phyloP scores from a whole-genome alignment of 805 yeast genomes.

The Brettanomyces custersianus region DNA sequence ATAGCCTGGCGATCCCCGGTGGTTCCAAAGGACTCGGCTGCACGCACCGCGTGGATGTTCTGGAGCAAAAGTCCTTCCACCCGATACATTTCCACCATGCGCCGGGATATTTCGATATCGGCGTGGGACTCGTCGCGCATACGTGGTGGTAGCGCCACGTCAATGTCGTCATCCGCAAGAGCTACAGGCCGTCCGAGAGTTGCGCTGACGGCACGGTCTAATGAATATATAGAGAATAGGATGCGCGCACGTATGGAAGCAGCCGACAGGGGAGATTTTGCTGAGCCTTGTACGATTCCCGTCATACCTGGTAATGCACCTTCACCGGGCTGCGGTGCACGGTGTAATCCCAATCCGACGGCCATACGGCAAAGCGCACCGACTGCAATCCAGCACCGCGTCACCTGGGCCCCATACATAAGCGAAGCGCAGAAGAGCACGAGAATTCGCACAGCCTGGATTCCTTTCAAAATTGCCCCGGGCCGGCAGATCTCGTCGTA shows the following conservation, averaged over 20 bases:
- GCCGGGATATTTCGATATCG: slow-evolving; percentile 30
- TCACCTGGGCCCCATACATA: background rate
- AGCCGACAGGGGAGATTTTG: no score
- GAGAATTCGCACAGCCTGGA: background rate
- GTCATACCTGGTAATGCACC: no score
- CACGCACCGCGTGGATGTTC: slow-evolving; percentile 36
- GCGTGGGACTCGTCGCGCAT: slow-evolving; percentile 30
- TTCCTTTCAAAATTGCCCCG: background rate
- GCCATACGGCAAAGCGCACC: slow-evolving; percentile 43
- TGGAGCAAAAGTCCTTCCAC: slow-evolving; percentile 39
- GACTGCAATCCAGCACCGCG: slow-evolving; percentile 24
- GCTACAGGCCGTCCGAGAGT: slow-evolving; percentile 21
- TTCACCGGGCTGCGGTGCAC: slow-evolving; percentile 14
- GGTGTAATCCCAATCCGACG: slow-evolving; percentile 19
- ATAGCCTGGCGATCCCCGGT: slow-evolving; percentile 26
- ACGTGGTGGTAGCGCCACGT: slow-evolving; percentile 24
- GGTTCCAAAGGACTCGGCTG: slow-evolving; percentile 23
- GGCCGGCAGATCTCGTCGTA: background rate
- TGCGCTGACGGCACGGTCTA: slow-evolving; percentile 21
- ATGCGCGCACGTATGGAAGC: no score
- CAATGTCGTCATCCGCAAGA: slow-evolving; percentile 21
- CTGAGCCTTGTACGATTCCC: no score
- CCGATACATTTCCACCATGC: slow-evolving; percentile 34
- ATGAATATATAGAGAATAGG: slow-evolving; percentile 22
- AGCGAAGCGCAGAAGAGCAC: slow-evolving; percentile 4